Percentiles rank a stretch among this genome's conserved stretches.
Evolutionary conservation across 176 grass and related monocot genomes (phyloP).

Genomic region (Carex myosuroides): DNA sequence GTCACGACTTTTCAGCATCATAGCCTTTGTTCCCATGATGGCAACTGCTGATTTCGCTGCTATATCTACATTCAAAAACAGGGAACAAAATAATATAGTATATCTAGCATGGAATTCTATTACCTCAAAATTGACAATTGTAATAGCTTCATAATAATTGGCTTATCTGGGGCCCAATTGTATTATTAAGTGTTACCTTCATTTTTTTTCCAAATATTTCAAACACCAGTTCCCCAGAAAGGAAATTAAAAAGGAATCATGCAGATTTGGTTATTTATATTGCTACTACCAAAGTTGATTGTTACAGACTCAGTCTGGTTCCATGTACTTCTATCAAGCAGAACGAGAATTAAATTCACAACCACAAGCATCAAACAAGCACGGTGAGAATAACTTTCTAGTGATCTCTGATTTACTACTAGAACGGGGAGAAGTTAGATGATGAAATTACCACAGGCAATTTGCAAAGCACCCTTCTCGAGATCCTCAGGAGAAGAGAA

Average conservation of each 20-base stretch:
- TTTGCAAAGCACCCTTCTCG: slow-evolving; percentile 37
- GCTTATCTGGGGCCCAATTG: neutral
- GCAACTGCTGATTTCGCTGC: slow-evolving; percentile 65
- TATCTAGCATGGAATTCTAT: neutral
- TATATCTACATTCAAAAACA: slow-evolving; percentile 42
- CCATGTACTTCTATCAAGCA: neutral
- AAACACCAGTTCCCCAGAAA: neutral
- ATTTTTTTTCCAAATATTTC: neutral
- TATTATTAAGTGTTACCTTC: neutral
- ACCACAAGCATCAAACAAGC: neutral
- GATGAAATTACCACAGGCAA: slow-evolving; percentile 43
- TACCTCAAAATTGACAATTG: neutral
- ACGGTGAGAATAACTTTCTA: neutral
- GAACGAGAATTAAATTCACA: neutral
- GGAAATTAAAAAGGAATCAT: neutral
- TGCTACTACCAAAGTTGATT: neutral
- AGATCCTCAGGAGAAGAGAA: slow-evolving; percentile 54
- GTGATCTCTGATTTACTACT: neutral
- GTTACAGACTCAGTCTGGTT: neutral
- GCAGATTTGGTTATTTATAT: neutral
- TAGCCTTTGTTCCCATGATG: slow-evolving; percentile 77
- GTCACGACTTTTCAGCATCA: slow-evolving; percentile 76
- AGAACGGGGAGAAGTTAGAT: neutral
- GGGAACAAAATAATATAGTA: neutral
- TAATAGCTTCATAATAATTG: neutral